Evolutionary conservation across 2,329 filamentous ascomycete genomes (phyloP), one percentile per base, ranked within the genome.

Genomic region (Aspergillus spinulosporus): DNA sequence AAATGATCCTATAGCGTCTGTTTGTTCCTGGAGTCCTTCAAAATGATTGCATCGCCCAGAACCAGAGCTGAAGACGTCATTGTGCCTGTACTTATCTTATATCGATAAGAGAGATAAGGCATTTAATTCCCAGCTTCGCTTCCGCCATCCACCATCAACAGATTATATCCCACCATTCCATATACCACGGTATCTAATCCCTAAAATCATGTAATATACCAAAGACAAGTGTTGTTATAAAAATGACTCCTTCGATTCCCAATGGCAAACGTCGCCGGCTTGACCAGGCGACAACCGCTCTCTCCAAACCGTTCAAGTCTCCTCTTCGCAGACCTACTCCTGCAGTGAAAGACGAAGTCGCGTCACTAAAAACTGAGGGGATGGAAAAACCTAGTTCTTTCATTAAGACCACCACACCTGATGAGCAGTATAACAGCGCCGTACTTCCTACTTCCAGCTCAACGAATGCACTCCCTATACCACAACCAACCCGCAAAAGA

Each of bases 261-360:
- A 74, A 80, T 55, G 77, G 78, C 56, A 89, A 89, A 75, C 83
- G 85, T 49, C 85, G 87, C 58, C 83, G 85, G 61, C 75, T 88
- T 60, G 80, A 86, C 56, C 75, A 80, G 44, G 80, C 83, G 39
- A 74, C 80, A 21, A 78, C 77, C n/a, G 81, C 82, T 5, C 80
- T 90, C 47, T 81, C 82, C 59, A 88, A 86, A 67, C 88, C 88
- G 0, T 91, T 91, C 75, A 86, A 87, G 62, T 90, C 88, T 45
- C 88, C 87, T 11, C 80, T 88, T 59, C 82, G 81, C 62, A 80
- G 76, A 37, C 75, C 77, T 11, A 40, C 49, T 15, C 47, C 66
- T 21, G 53, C 57, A 7, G 39, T 52, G 21, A 54, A 58, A 21
- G 52, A 57, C 3, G 54, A 59, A 39, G 21, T 15, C 3, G 29